Evolutionary conservation across 768 basidiomycete genomes (phyloP), one percentile per base, ranked within the genome.

Genomic region (Podaxis pistillaris): DNA sequence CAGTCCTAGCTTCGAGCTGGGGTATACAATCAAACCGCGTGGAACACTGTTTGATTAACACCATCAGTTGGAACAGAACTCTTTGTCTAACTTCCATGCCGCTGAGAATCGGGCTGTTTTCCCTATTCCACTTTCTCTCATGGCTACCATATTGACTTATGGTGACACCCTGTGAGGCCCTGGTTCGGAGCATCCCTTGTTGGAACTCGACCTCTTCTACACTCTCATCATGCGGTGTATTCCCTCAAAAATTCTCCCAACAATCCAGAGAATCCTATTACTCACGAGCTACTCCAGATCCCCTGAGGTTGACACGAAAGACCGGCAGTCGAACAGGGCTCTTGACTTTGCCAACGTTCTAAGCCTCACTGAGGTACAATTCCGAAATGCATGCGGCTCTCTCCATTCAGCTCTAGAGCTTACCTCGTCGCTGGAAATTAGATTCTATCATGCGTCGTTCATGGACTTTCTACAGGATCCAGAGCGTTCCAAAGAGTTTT

Each of bases 371-470:
- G 30, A 51, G 22, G 28, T 47, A 17, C 36, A 51, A 28, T 37
- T 17, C 12, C 30, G 24, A 11, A 59, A 37, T 26, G 50, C 50
- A 8, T 50, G 40, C 17, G 38, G 28, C 6, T 9, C 22, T 12
- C 36, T 40, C 13, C 38, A 30, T 19, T 52, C 51, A 7, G 26
- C 30, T 1, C 7, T 41, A 26, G 26, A 41, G 5, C 54, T 7
- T 28, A 6, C 24, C 11, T n/a, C 41, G 15, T n/a, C 41, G 11
- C 22, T 11, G 8, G 24, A 49, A 12, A 49, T 49, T 24, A 49
- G 24, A 8, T 60, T 60, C 51, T 22, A 60, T 26, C 59, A 46
- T n/a, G 59, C 59, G 6, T 60, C 59, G 9, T 53, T 60, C 33
- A 11, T 59, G 30, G 58, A 60, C 12, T 60, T 53, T 15, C 3